Conservation (phyloP, 441 rosid genomes). For the Syzygium syzygioides region DNA sequence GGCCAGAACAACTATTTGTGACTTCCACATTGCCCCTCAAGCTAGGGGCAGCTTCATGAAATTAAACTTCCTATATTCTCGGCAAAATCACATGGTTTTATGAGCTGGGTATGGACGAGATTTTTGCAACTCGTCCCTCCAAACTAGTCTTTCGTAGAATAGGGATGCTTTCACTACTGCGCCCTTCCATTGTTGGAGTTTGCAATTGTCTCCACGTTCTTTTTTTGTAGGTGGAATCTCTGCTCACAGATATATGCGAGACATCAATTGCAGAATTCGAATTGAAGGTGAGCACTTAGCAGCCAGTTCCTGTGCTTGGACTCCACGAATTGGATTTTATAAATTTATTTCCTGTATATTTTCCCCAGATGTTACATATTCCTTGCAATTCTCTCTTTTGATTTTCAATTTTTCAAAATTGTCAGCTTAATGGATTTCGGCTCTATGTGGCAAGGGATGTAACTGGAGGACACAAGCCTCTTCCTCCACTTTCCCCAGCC, state of each 20-base stretch:
- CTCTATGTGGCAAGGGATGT: slow-evolving; percentile 53
- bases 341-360: neutral
- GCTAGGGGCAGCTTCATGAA: neutral
- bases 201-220: neutral
- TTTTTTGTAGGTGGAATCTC: slow-evolving; percentile 56
- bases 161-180: neutral
- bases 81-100: neutral
- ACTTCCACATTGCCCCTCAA: neutral
- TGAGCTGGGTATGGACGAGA: neutral
- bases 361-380: neutral
- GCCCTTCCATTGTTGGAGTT: neutral
- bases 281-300: slow-evolving; percentile 47
- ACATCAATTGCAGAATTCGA: slow-evolving; percentile 79
- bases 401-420: slow-evolving; percentile 14
- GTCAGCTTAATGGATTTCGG: slow-evolving; percentile 72
- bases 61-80: neutral
- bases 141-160: neutral
- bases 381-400: neutral
- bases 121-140: neutral
- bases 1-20: neutral
- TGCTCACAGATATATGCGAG: slow-evolving; percentile 58
- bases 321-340: slow-evolving; percentile 1
- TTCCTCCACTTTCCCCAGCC: slow-evolving; percentile 25
- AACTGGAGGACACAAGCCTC: slow-evolving; percentile 19
- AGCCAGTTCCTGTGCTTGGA: neutral